These are phyloP conservation scores for Pharus latifolius DNA, from an alignment of 176 grass and related monocot species.

Conservation along the genomic window DNA sequence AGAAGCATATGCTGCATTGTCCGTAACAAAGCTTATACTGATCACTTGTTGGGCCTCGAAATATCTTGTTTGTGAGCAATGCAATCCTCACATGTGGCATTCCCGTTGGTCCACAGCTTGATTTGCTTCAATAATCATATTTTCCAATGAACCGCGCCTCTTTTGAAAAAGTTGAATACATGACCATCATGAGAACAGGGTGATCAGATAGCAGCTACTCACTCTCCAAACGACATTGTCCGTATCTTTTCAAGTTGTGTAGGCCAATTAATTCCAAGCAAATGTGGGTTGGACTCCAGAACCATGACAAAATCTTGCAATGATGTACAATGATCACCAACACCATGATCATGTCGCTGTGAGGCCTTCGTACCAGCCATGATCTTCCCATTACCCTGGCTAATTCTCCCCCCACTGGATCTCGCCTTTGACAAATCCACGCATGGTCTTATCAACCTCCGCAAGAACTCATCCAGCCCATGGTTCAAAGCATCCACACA, in stretches of 20 bases:
- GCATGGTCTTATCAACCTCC: conserved; percentile 59
- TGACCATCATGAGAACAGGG: not conserved
- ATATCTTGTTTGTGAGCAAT: not conserved
- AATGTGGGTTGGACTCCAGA: conserved; percentile 42
- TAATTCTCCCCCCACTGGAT: conserved; percentile 18
- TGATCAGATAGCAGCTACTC: not conserved
- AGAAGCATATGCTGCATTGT: not conserved
- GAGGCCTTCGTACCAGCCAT: conserved; percentile 14
- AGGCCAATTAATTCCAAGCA: conserved; percentile 55
- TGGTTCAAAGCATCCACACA: conserved; percentile 41
- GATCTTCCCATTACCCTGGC: conserved; percentile 13
- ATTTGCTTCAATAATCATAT: conserved; percentile 6
- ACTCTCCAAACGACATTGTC: conserved; percentile 12
- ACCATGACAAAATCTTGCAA: conserved; percentile 43
- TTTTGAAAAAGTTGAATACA: not conserved
- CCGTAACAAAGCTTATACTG: not conserved
- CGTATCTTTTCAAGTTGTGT: conserved; percentile 50
- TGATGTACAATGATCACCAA: conserved; percentile 11
- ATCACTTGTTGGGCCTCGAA: not conserved
- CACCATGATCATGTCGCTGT: not conserved
- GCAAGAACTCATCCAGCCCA: conserved; percentile 52
- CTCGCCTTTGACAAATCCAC: conserved; percentile 45
- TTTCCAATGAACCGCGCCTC: not conserved
- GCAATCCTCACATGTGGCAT: not conserved
- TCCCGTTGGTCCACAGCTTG: not conserved